Conservation (phyloP, 305 asterid genomes). For the Fraxinus angustifolia region DNA sequence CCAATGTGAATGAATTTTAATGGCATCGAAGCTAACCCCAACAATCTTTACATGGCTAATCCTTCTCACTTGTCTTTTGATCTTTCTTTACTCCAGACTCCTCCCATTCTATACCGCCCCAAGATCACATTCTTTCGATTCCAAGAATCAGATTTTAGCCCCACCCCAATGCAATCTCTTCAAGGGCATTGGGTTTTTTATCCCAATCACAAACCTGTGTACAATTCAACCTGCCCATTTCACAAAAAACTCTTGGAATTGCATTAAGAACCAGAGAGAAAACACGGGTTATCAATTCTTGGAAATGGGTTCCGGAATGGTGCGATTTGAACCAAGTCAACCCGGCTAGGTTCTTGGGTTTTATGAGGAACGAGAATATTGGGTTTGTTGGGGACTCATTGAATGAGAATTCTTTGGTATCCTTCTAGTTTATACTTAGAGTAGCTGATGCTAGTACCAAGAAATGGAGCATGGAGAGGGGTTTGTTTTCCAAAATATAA, state of each 20-base stretch:
- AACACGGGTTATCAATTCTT: slow-evolving; percentile 83
- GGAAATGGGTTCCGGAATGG: slow-evolving; percentile 80
- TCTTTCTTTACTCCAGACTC: slow-evolving; percentile 51
- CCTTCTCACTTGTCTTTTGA: slow-evolving; percentile 49
- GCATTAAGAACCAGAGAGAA: slow-evolving; percentile 63
- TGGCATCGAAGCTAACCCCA: slow-evolving; percentile 51
- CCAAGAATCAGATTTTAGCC: slow-evolving; percentile 29
- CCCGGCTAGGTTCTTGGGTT: slow-evolving; percentile 57
- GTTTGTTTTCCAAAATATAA: slow-evolving; percentile 81
- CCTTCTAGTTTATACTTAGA: slow-evolving; percentile 64
- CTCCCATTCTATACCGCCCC: slow-evolving; percentile 30
- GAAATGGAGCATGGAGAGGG: slow-evolving; percentile 99
- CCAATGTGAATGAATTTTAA: slow-evolving; percentile 15
- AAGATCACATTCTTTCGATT: slow-evolving; percentile 25
- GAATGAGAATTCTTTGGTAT: slow-evolving; percentile 78
- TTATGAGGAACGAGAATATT: slow-evolving; percentile 68
- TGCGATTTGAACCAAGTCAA: slow-evolving; percentile 70
- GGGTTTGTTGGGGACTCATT: slow-evolving; percentile 94
- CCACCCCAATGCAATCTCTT: slow-evolving; percentile 57
- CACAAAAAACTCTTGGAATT: slow-evolving; percentile 88
- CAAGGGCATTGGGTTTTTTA: slow-evolving; percentile 71
- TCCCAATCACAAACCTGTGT: slow-evolving; percentile 58
- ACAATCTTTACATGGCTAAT: slow-evolving; percentile 48
- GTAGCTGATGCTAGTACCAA: slow-evolving; percentile 65
- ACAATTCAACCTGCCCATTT: slow-evolving; percentile 84